Evolutionary conservation across 768 basidiomycete species (phyloP).

Genomic region (Guyanaporus albipodus): DNA sequence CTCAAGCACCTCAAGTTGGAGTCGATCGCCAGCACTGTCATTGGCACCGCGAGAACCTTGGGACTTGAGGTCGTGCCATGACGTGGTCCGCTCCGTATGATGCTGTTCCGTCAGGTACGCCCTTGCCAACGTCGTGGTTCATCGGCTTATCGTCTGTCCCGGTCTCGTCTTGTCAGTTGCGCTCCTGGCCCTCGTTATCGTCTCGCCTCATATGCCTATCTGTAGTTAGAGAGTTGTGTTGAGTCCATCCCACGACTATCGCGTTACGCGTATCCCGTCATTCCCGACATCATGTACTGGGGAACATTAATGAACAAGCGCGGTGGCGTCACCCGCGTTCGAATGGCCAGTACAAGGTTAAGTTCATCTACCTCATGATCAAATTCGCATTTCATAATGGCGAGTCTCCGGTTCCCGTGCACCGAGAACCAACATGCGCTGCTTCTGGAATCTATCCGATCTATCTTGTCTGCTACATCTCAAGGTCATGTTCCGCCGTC

Average conservation of each 20-base stretch:
- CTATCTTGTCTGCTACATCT: slow-evolving; percentile 20
- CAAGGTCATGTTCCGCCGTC: slow-evolving; percentile 27
- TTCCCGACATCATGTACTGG: slow-evolving; percentile 32
- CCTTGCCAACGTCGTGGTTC: slow-evolving; percentile 17
- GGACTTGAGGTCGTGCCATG: slow-evolving; percentile 90
- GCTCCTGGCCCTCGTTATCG: slow-evolving; percentile 12
- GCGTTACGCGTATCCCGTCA: slow-evolving; percentile 21
- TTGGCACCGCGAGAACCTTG: slow-evolving; percentile 85
- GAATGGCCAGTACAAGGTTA: slow-evolving; percentile 33
- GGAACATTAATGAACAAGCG: slow-evolving; percentile 32
- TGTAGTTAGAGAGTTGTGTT: slow-evolving; percentile 28
- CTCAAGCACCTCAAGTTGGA: slow-evolving; percentile 84
- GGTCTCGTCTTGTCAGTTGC: slow-evolving; percentile 26
- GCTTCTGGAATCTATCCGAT: slow-evolving; percentile 31
- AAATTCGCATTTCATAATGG: slow-evolving; percentile 40
- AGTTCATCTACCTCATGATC: slow-evolving; percentile 39
- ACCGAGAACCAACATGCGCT: slow-evolving; percentile 26
- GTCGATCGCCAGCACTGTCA: slow-evolving; percentile 80
- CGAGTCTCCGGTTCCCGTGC: slow-evolving; percentile 31
- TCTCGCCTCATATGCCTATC: slow-evolving; percentile 11
- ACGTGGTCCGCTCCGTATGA: slow-evolving; percentile 26
- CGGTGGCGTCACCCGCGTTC: slow-evolving; percentile 30
- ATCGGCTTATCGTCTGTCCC: slow-evolving; percentile 21
- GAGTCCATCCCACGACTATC: slow-evolving; percentile 12
- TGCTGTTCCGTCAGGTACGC: slow-evolving; percentile 23